These are phyloP conservation scores for Gynandropsis gynandra DNA, from an alignment of 345 rosid genomes.

Conservation along the genomic window DNA sequence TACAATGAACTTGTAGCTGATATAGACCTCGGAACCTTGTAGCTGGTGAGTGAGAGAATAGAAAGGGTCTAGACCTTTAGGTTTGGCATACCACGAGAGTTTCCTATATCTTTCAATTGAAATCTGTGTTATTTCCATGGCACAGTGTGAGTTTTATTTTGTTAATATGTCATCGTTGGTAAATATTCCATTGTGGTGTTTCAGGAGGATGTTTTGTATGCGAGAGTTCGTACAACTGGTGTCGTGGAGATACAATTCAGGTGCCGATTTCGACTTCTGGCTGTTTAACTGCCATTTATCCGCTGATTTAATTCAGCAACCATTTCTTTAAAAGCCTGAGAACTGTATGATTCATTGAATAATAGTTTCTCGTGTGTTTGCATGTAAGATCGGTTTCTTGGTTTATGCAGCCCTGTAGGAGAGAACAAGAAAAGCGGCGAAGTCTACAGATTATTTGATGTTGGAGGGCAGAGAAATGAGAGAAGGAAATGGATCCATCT, in stretches of 20 bases:
- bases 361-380: too few species aligned
- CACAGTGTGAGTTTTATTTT: too few species aligned
- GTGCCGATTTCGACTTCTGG: conserved; percentile 31
- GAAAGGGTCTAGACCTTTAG: too few species aligned
- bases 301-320: background rate
- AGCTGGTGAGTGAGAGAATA: too few species aligned
- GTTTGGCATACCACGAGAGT: too few species aligned
- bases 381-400: conserved; percentile 1
- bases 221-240: conserved; percentile 96
- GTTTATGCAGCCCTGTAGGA: conserved; percentile 79
- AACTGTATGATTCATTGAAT: conserved; percentile 1
- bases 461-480: conserved; percentile 98
- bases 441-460: conserved; percentile 95
- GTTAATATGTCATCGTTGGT: background rate
- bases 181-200: conserved; percentile 9
- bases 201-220: conserved; percentile 94
- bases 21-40: too few species aligned
- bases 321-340: background rate
- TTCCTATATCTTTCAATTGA: too few species aligned
- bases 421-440: conserved; percentile 96
- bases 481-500: conserved; percentile 99
- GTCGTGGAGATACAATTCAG: conserved; percentile 99
- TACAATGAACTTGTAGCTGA: too few species aligned
- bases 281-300: background rate
- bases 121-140: too few species aligned